Evolutionary conservation across 2,329 filamentous ascomycete species (phyloP).

Genomic region (Plectosphaerella cucumerina): DNA sequence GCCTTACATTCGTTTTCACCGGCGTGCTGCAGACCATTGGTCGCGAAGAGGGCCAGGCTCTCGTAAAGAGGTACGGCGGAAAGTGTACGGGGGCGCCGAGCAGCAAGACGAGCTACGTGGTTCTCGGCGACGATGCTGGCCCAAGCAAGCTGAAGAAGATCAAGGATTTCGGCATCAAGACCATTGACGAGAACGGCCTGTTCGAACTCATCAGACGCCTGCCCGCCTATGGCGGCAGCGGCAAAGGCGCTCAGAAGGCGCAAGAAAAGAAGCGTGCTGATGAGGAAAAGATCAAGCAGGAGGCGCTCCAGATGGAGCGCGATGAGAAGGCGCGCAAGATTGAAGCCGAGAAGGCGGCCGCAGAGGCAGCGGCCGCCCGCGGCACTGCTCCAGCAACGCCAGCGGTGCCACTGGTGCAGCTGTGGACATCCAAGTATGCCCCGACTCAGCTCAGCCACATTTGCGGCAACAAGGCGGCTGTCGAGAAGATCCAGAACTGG

Average conservation of each 20-base stretch:
- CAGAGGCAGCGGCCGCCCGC: slow-evolving; percentile 43
- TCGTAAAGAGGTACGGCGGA: slow-evolving; percentile 92
- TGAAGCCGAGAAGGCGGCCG: slow-evolving; percentile 48
- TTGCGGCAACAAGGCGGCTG: slow-evolving; percentile 86
- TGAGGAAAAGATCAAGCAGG: slow-evolving; percentile 73
- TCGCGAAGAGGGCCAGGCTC: slow-evolving; percentile 76
- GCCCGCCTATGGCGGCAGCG: slow-evolving; percentile 81
- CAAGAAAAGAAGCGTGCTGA: slow-evolving; percentile 83
- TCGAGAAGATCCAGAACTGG: slow-evolving; percentile 89
- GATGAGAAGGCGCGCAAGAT: slow-evolving; percentile 63
- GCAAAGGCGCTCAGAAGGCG: slow-evolving; percentile 81
- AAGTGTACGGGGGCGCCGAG: slow-evolving; percentile 85
- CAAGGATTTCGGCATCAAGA: slow-evolving; percentile 72
- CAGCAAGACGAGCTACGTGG: slow-evolving; percentile 89
- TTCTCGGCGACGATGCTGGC: slow-evolving; percentile 85
- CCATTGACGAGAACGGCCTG: slow-evolving; percentile 89
- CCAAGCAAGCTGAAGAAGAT: slow-evolving; percentile 92
- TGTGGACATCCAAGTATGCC: slow-evolving; percentile 96
- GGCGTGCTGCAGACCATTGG: slow-evolving; percentile 77
- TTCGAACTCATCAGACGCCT: slow-evolving; percentile 79
- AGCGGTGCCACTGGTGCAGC: slow-evolving; percentile 46
- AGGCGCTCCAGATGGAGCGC: slow-evolving; percentile 80
- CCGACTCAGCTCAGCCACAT: slow-evolving; percentile 82
- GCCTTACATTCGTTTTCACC: slow-evolving; percentile 92
- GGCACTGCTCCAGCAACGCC: slow-evolving; percentile 31